Conservation (phyloP, 208 protist species). For the Leishmania tarentolae region DNA sequence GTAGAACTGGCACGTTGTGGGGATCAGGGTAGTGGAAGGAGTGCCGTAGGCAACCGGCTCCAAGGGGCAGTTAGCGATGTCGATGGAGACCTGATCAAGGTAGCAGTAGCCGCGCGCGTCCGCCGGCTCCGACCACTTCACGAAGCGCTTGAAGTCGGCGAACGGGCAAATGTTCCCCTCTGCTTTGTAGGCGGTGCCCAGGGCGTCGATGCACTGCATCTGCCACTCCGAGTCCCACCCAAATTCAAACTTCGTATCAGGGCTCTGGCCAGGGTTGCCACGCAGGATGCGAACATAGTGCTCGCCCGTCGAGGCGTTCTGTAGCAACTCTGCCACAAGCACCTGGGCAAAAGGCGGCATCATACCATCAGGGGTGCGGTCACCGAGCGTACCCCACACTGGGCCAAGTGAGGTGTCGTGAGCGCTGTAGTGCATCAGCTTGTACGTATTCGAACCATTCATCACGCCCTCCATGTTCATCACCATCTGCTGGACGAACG, state of each 20-base stretch:
- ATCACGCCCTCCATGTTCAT: constrained; percentile 40
- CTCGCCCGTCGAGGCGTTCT: constrained; percentile 26
- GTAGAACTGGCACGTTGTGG: constrained; percentile 38
- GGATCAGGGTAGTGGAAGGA: constrained; percentile 12
- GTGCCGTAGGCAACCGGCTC: constrained; percentile 19
- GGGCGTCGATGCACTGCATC: constrained; percentile 54
- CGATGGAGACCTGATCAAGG: constrained; percentile 38
- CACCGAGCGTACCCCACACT: constrained; percentile 52
- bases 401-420: constrained; percentile 53
- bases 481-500: constrained; percentile 46
- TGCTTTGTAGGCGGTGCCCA: constrained; percentile 40
- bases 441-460: constrained; percentile 36
- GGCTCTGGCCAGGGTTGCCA: constrained; percentile 44
- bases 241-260: constrained; percentile 38
- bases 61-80: constrained; percentile 38
- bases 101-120: constrained; percentile 53
- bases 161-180: constrained; percentile 49
- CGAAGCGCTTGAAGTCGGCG: constrained; percentile 51
- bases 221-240: constrained; percentile 41
- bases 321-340: constrained; percentile 64
- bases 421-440: constrained; percentile 67
- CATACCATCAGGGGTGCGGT: constrained; percentile 41
- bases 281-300: constrained; percentile 55
- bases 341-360: constrained; percentile 64
- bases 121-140: constrained; percentile 43